These are phyloP conservation scores for Nitzschia sp. DNA, from an alignment of 108 stramenopile species.

Conservation along the genomic window DNA sequence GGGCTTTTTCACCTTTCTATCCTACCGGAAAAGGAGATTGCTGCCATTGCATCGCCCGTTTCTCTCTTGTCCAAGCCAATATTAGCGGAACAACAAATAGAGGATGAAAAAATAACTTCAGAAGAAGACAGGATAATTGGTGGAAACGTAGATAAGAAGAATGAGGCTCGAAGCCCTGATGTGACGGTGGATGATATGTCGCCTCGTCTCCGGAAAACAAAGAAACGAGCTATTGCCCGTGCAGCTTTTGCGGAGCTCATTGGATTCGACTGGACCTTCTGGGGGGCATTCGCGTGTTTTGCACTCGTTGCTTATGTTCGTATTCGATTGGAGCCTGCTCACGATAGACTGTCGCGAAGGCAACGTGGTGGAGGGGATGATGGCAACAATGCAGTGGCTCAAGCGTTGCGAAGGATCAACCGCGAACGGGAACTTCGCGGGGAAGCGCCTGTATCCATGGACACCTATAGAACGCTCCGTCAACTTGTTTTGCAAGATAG, in stretches of 20 bases:
- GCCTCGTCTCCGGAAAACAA: background rate
- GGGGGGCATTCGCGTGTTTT: conserved; percentile 6
- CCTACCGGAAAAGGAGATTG: no score
- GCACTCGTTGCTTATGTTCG: conserved; percentile 10
- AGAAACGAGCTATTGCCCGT: background rate
- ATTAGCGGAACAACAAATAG: no score
- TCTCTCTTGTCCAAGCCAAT: no score
- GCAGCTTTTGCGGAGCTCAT: background rate
- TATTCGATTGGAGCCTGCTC: conserved; percentile 11
- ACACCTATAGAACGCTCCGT: conserved; percentile 15
- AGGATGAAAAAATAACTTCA: no score
- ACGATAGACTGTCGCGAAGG: background rate
- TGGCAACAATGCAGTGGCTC: background rate
- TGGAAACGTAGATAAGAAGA: no score
- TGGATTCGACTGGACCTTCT: conserved; percentile 15
- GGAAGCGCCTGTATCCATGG: conserved; percentile 22
- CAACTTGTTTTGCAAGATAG: conserved; percentile 10
- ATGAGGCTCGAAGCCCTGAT: no score
- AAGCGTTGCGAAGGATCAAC: conserved; percentile 22
- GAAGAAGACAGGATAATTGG: no score
- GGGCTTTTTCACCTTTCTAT: no score
- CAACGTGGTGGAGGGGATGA: background rate
- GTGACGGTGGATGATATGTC: no score
- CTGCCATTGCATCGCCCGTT: no score
- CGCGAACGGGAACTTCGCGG: conserved; percentile 20